A percentile compares a stretch with the other conserved stretches of the same genome.
Evolutionary conservation across 169 alveolate genomes (phyloP).

Genomic region (Babesia bovis): DNA sequence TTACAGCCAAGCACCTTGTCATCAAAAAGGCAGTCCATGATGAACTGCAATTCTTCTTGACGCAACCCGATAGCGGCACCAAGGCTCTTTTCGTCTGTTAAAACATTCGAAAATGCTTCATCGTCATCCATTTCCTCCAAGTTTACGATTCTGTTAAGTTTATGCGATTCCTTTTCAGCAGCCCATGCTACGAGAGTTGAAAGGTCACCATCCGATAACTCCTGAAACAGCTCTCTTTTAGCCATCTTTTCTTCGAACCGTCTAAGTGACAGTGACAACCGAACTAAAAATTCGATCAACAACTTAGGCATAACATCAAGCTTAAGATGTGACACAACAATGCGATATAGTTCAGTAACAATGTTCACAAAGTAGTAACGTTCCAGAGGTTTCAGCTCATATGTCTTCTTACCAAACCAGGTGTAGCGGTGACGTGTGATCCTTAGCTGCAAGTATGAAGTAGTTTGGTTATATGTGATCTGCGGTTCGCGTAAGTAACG

Average conservation of each 20-base stretch:
- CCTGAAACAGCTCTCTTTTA: constrained; percentile 62
- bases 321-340: constrained; percentile 76
- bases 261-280: constrained; percentile 62
- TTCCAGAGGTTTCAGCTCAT: constrained; percentile 54
- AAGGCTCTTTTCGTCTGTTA: constrained; percentile 8
- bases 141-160: constrained; percentile 25
- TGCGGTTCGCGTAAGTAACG: constrained; percentile 52
- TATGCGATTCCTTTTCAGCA: constrained; percentile 20
- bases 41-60: constrained; percentile 31
- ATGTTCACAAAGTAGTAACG: constrained; percentile 71
- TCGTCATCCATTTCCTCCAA: constrained; percentile 13
- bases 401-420: constrained; percentile 11
- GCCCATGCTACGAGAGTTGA: constrained; percentile 36
- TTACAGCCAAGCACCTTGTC: constrained; percentile 24
- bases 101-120: not conserved
- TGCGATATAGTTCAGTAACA: constrained; percentile 71
- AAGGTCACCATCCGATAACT: constrained; percentile 47
- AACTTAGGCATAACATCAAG: constrained; percentile 75
- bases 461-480: constrained; percentile 45
- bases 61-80: constrained; percentile 8
- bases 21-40: constrained; percentile 43
- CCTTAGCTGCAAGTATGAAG: not conserved
- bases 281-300: constrained; percentile 68
- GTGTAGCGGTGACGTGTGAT: not conserved
- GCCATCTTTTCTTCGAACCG: constrained; percentile 59